Percentiles rank a stretch among this genome's conserved stretches.
Conservation (phyloP, 345 rosid species). For the Hevea brasiliensis region DNA sequence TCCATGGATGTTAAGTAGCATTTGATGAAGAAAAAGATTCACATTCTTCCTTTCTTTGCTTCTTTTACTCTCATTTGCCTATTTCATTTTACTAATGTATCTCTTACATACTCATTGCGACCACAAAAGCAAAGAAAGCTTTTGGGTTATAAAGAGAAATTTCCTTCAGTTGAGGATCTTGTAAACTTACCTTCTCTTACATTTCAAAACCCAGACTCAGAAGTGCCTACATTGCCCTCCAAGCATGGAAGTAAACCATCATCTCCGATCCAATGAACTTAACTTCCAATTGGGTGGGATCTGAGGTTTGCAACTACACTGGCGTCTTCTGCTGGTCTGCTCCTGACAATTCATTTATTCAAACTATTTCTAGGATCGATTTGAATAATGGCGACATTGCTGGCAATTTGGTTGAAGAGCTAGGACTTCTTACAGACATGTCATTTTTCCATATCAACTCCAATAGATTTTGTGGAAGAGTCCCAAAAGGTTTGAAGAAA, state of each 20-base stretch:
- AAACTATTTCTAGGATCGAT: conserved; percentile 75
- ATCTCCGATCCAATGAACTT: conserved; percentile 42
- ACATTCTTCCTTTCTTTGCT: conserved; percentile 23
- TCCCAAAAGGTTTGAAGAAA: conserved; percentile 47
- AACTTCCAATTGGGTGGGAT: conserved; percentile 61
- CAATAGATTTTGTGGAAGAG: conserved; percentile 72
- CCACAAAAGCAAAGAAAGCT: conserved; percentile 24
- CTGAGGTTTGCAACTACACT: conserved; percentile 73
- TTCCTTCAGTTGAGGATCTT: conserved; percentile 16
- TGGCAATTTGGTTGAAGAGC: conserved; percentile 61
- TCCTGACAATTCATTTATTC: conserved; percentile 47
- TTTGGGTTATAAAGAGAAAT: conserved; percentile 24
- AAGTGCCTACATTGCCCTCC: conserved; percentile 73
- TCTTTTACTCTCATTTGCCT: no score
- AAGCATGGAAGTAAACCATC: conserved; percentile 74
- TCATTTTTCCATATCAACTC: conserved; percentile 74
- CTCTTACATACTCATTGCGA: background rate
- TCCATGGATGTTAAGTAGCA: background rate
- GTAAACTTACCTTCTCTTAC: conserved; percentile 38
- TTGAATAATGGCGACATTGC: conserved; percentile 76
- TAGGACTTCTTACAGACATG: conserved; percentile 61
- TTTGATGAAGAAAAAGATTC: conserved; percentile 40
- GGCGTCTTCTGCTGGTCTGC: conserved; percentile 64
- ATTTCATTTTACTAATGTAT: conserved; percentile 20
- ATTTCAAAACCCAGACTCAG: conserved; percentile 54